These are phyloP conservation scores for Ciborinia camelliae DNA, from an alignment of 2,329 filamentous ascomycete genomes.

Conservation along the genomic window DNA sequence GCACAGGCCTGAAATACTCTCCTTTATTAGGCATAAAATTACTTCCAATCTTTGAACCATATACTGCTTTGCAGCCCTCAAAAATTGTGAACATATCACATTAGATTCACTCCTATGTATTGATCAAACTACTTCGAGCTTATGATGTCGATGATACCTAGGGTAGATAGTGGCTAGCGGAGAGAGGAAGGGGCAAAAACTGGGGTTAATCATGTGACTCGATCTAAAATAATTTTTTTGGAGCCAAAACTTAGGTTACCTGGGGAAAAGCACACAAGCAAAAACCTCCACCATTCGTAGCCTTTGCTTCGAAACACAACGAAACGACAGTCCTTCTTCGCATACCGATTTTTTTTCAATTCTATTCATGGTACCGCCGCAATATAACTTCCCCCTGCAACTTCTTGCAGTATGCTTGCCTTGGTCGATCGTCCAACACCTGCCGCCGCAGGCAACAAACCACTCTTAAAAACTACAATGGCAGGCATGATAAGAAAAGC, in stretches of 20 bases:
- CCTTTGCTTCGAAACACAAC: constrained; percentile 2
- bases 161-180: not conserved
- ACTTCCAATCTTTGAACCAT: not conserved
- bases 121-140: not conserved
- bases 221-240: constrained; percentile 16
- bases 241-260: too few relatives aligned
- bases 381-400: not conserved
- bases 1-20: not conserved
- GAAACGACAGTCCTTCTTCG: not conserved
- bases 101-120: not conserved
- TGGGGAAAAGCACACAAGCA: constrained; percentile 15
- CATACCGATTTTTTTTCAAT: not conserved
- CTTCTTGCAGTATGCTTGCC: constrained; percentile 15
- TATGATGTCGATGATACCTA: not conserved
- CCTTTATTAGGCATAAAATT: not conserved
- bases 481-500: constrained; percentile 33
- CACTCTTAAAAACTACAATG: constrained; percentile 33
- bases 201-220: constrained; percentile 10
- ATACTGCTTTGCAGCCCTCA: not conserved
- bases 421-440: constrained; percentile 9
- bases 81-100: not conserved
- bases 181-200: constrained; percentile 1
- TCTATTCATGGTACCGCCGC: constrained; percentile 14
- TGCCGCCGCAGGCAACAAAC: constrained; percentile 26
- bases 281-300: constrained; percentile 6